These are phyloP conservation scores for Capronia coronata DNA, from an alignment of 2,329 filamentous ascomycete genomes.

Conservation along the genomic window DNA sequence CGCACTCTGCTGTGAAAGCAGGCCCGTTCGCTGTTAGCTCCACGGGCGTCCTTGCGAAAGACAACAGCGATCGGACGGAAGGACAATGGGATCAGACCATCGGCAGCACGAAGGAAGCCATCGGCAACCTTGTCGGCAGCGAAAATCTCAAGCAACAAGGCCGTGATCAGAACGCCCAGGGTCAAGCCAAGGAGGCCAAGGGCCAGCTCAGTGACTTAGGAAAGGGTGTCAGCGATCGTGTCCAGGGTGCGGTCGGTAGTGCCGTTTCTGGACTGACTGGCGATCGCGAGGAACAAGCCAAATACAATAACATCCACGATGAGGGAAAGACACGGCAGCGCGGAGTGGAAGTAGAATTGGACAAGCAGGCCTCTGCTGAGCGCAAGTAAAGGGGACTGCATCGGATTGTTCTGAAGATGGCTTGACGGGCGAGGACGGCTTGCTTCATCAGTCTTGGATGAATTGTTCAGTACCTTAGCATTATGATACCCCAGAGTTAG, in stretches of 20 bases:
- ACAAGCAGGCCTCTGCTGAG: constrained; percentile 55
- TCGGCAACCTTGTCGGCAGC: constrained; percentile 69
- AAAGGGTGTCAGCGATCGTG: constrained; percentile 59
- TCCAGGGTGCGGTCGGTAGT: constrained; percentile 63
- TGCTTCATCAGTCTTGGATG: constrained; percentile 1
- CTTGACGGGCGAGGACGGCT: too few species aligned
- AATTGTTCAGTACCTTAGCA: constrained; percentile 9
- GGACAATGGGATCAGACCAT: constrained; percentile 81
- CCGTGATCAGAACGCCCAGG: constrained; percentile 69
- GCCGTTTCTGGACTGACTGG: constrained; percentile 68
- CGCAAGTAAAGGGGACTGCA: constrained; percentile 9
- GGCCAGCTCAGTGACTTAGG: constrained; percentile 73
- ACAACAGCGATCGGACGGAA: constrained; percentile 63
- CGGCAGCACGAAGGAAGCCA: constrained; percentile 74
- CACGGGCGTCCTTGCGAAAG: constrained; percentile 62
- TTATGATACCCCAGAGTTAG: constrained; percentile 16
- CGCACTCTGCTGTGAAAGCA: constrained; percentile 67
- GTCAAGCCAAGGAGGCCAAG: constrained; percentile 73
- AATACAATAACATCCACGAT: constrained; percentile 61
- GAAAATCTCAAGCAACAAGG: constrained; percentile 70
- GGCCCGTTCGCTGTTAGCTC: constrained; percentile 64
- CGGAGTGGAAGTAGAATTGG: constrained; percentile 72
- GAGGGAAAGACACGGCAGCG: constrained; percentile 77
- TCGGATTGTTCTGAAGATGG: too few species aligned
- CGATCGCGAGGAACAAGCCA: constrained; percentile 57